phyloP scores from a whole-genome alignment of 2,329 filamentous ascomycete species.

The Podosphaera fusca region DNA sequence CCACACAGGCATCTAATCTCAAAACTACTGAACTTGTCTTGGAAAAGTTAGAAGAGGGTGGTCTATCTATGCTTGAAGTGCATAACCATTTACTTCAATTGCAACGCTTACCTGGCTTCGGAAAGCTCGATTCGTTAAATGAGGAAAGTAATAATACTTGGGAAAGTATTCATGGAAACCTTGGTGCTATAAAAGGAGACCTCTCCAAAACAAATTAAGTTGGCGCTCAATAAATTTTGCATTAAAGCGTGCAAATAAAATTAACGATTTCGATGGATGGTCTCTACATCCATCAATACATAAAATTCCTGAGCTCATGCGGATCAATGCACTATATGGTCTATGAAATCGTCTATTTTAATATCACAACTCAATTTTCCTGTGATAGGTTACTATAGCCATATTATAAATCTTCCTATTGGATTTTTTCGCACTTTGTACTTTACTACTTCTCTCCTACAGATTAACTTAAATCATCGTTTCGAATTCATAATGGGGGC shows the following conservation, averaged over 20 bases:
- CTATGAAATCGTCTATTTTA: too few species aligned
- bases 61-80: slow-evolving; percentile 29
- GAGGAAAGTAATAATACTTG: slow-evolving; percentile 7
- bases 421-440: too few species aligned
- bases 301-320: too few species aligned
- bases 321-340: too few species aligned
- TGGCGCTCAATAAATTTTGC: background rate
- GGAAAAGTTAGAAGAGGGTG: slow-evolving; percentile 35
- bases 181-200: slow-evolving; percentile 14
- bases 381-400: too few species aligned
- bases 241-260: background rate
- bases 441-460: too few species aligned
- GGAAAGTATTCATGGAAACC: slow-evolving; percentile 13
- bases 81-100: slow-evolving; percentile 27
- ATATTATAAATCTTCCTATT: too few species aligned
- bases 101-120: slow-evolving; percentile 23
- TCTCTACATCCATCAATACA: too few species aligned
- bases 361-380: too few species aligned
- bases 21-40: slow-evolving; percentile 32
- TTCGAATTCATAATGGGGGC: too few species aligned
- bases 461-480: too few species aligned
- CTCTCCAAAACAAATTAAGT: background rate
- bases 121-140: background rate
- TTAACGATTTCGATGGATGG: background rate
- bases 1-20: slow-evolving; percentile 36